These are phyloP conservation scores for Pistacia integerrima DNA, from an alignment of 345 rosid genomes.

Conservation along the genomic window DNA sequence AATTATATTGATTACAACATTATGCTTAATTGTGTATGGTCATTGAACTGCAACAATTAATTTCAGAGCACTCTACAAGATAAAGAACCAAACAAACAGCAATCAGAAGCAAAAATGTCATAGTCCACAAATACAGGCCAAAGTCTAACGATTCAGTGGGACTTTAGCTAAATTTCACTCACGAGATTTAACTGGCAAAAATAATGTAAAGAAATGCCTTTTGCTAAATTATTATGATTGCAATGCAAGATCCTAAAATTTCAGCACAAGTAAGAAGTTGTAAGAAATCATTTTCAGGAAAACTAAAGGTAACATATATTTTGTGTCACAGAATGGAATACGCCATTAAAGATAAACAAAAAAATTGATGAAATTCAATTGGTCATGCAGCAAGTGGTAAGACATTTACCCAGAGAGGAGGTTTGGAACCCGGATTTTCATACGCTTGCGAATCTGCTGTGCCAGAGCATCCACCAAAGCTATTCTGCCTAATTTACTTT, in stretches of 20 bases:
- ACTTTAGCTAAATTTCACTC: neutral
- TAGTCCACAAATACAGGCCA: neutral
- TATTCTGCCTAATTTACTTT: constrained; percentile 72
- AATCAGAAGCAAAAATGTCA: neutral
- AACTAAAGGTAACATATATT: neutral
- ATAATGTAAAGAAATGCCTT: neutral
- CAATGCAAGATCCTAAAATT: neutral
- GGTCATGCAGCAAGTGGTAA: neutral
- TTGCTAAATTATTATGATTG: neutral
- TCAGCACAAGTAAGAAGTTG: neutral
- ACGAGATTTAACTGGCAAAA: neutral
- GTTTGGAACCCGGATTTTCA: constrained; percentile 76
- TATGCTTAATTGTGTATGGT: neutral
- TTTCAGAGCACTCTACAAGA: neutral
- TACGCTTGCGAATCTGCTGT: constrained; percentile 71
- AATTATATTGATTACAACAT: neutral
- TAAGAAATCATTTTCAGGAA: neutral
- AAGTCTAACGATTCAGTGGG: neutral
- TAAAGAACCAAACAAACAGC: neutral
- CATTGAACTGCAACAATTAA: neutral
- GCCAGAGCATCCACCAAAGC: constrained; percentile 79
- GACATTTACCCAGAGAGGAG: constrained; percentile 65
- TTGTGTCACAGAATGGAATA: neutral
- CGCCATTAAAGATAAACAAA: neutral
- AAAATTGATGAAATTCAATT: neutral